Evolutionary conservation across 2,329 filamentous ascomycete genomes (phyloP), one percentile per base, ranked within the genome.

Genomic region (Trichoderma afroharzianum): DNA sequence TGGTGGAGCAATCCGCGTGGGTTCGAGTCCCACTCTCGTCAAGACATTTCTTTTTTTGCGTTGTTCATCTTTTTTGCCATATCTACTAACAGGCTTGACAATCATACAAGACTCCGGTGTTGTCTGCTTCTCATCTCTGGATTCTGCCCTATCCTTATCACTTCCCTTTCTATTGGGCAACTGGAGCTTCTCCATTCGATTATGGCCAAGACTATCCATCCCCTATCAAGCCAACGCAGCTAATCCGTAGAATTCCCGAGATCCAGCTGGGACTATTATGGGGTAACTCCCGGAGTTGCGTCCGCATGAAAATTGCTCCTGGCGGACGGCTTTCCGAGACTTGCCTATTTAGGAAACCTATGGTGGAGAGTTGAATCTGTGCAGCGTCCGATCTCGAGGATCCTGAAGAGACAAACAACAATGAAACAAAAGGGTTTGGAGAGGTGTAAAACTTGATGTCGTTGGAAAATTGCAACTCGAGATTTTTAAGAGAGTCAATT

Each of bases 11-110:
- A 72, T 72, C 70, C 70, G 64, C 72, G 72, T 73, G 72, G 70
- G 72, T 73, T 73, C 72, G 70, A 73, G 63, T 73, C 70, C 72
- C 72, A 73, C 72, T 73, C 72, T 72, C 61, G 67, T 73, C 72
- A 73, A 71, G 58, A 43, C 8, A 33, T 57, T 68, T 59, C 57
- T 70, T 72, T 64, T 64, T 26, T 64, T 53, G 47, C 47, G 47
- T 24, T 24, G 58, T 71, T 71, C 12, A 11, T 53, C 2, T 32
- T 39, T 50, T 32, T 43, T 15, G 32, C 30, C n/a, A n/a, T 59
- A 14, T 33, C 18, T n/a, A 32, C 11, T 59, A 21, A 53, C n/a
- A 24, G 47, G 4, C 43, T 6, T 53, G 12, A 24, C 6, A 12
- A 53, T 2, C 24, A 12, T 66, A 66, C 30, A 28, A 39, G 8